Conservation (phyloP, 129 eudicot species). For the Chrysanthemum lavandulifolium region DNA sequence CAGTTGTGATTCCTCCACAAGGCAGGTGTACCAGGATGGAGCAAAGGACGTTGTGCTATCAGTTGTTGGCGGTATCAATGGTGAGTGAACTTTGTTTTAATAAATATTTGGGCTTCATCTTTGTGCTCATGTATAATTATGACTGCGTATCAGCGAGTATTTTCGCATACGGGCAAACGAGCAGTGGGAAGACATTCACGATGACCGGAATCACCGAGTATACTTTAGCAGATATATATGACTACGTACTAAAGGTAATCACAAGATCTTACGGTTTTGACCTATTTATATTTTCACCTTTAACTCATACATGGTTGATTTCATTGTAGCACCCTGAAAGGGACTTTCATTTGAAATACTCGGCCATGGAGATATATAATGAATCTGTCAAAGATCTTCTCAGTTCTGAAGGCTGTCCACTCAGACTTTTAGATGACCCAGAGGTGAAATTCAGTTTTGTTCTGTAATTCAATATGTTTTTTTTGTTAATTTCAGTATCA, state of each 20-base stretch:
- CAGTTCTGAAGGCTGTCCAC: slow-evolving; percentile 63
- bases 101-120: slow-evolving; percentile 14
- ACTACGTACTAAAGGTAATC: slow-evolving; percentile 76
- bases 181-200: slow-evolving; percentile 98
- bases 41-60: slow-evolving; percentile 91
- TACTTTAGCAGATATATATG: slow-evolving; percentile 84
- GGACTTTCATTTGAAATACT: slow-evolving; percentile 78
- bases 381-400: slow-evolving; percentile 94
- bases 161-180: slow-evolving; percentile 98
- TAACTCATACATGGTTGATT: slow-evolving; percentile 19
- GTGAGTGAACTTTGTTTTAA: slow-evolving; percentile 44
- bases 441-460: slow-evolving; percentile 51
- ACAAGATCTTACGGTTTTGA: slow-evolving; percentile 19
- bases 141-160: slow-evolving; percentile 64
- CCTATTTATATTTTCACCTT: background rate
- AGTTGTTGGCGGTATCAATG: slow-evolving; percentile 80
- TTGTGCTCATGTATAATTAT: background rate
- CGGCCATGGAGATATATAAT: slow-evolving; percentile 96
- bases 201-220: slow-evolving; percentile 95
- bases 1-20: slow-evolving; percentile 73
- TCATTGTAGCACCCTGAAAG: slow-evolving; percentile 74
- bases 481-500: slow-evolving; percentile 8
- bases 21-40: slow-evolving; percentile 88
- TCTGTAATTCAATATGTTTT: background rate
- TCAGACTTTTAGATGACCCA: slow-evolving; percentile 93